phyloP scores from a whole-genome alignment of 2,329 filamentous ascomycete genomes.

The Blastomyces emzantsi region DNA sequence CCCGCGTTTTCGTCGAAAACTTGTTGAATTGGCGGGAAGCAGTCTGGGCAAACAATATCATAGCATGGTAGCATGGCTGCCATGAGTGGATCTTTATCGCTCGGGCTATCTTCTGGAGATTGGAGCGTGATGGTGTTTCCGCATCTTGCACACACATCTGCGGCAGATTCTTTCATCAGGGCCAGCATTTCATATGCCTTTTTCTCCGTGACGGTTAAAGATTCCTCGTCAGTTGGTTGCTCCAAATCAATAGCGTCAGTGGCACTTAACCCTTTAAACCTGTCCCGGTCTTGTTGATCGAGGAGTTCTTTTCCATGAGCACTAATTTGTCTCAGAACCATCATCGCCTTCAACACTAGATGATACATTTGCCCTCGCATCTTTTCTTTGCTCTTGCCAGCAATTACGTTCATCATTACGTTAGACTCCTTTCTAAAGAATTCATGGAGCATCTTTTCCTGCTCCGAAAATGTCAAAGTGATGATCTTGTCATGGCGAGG shows the following conservation, averaged over 20 bases:
- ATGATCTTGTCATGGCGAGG: constrained; percentile 63
- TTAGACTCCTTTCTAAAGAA: constrained; percentile 74
- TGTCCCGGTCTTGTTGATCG: constrained; percentile 69
- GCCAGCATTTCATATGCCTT: constrained; percentile 80
- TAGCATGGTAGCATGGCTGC: constrained; percentile 76
- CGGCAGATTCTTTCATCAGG: constrained; percentile 72
- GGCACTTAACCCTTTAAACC: constrained; percentile 70
- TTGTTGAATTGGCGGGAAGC: constrained; percentile 54
- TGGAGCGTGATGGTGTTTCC: constrained; percentile 49
- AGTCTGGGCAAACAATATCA: constrained; percentile 71
- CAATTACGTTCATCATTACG: constrained; percentile 68
- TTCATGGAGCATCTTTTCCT: constrained; percentile 71
- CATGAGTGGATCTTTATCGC: constrained; percentile 48
- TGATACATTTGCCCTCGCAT: constrained; percentile 84
- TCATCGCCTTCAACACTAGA: constrained; percentile 83
- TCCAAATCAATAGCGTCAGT: constrained; percentile 85
- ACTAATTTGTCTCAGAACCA: constrained; percentile 80
- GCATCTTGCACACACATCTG: constrained; percentile 65
- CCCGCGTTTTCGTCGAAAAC: constrained; percentile 41
- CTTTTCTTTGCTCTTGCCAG: constrained; percentile 53
- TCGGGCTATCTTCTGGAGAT: constrained; percentile 37
- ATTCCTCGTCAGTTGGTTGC: constrained; percentile 58
- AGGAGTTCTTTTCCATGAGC: constrained; percentile 91
- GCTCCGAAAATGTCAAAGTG: constrained; percentile 62
- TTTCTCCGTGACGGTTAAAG: constrained; percentile 51